A percentile compares a stretch with the other conserved stretches of the same genome.
phyloP scores from a whole-genome alignment of 2,329 filamentous ascomycete genomes.

The Phaeophleospora eucalypticola region DNA sequence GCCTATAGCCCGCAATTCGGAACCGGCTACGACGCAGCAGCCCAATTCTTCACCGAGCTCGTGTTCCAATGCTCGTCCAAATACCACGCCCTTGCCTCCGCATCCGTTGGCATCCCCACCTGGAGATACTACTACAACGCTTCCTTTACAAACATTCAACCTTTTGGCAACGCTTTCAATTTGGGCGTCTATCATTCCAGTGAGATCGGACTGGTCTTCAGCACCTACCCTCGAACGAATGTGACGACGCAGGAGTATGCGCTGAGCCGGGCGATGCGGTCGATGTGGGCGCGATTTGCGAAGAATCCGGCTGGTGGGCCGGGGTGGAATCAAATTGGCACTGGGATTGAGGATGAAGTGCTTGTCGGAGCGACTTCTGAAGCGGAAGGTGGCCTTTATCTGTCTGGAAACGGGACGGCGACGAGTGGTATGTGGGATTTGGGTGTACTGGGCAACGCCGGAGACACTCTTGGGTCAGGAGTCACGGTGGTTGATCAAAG shows the following conservation, averaged over 20 bases:
- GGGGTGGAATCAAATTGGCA: conserved; percentile 34
- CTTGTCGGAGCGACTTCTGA: conserved; percentile 20
- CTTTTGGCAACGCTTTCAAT: conserved; percentile 16
- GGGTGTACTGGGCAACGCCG: conserved; percentile 26
- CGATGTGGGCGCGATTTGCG: conserved; percentile 35
- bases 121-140: conserved; percentile 40
- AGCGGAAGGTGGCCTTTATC: conserved; percentile 21
- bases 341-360: conserved; percentile 20
- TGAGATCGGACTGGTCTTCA: conserved; percentile 36
- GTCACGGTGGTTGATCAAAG: conserved; percentile 29
- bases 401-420: conserved; percentile 15
- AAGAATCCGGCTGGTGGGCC: conserved; percentile 36
- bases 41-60: conserved; percentile 19
- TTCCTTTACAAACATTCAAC: conserved; percentile 32
- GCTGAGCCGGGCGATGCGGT: conserved; percentile 31
- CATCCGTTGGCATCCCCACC: conserved; percentile 28
- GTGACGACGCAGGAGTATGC: conserved; percentile 32
- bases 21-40: conserved; percentile 12
- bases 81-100: conserved; percentile 28
- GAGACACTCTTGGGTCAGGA: conserved; percentile 21
- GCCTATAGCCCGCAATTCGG: conserved; percentile 27
- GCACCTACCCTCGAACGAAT: conserved; percentile 27
- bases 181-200: conserved; percentile 32
- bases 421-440: conserved; percentile 22
- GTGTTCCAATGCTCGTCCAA: conserved; percentile 28